Evolutionary conservation across 164 flowering plant genomes (phyloP), one percentile per base, ranked within the genome.

Genomic region (Sextonia rubra): DNA sequence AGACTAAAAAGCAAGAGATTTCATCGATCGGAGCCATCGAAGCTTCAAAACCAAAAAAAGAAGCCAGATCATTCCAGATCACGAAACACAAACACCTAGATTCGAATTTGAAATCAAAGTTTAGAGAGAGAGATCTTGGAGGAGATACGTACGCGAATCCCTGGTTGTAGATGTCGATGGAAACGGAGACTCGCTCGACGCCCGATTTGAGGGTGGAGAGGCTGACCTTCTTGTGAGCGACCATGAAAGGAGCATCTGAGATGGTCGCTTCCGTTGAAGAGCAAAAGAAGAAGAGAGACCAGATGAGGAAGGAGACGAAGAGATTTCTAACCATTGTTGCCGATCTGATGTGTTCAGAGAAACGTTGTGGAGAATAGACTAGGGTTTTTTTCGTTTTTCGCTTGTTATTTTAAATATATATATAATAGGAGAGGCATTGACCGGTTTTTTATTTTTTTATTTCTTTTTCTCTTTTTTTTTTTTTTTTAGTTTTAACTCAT

Each of bases 161-260:
- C 77, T 84, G 86, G 25, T 91, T 94, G 88, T 90, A 92, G 80
- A 94, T 82, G 75, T 94, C 97, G 78, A 94, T 86, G 72, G 97
- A 74, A 76, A 94, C 97, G 60, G 89, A 79, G 81, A 94, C 86
- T 56, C 88, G 88, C 63, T 94, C 97, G 73, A 81, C 77, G 67
- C 97, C 98, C 69, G 97, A 82, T 74, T 90, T 91, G 83, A 90
- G 90, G 68, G 90, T 78, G 76, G 77, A 83, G 70, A 91, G 88
- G 48, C 85, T 70, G 61, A 90, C 94, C 83, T 94, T 94, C 94
- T 94, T 94, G 86, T 94, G 94, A 2, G 89, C 97, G 1, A 92
- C 87, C 47, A 94, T 81, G 85, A 94, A 91, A 3, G 97, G 97
- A 1, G 80, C 83, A 24, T 92, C 94, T 1, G 91, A 83, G 76